Percentiles rank a stretch among this genome's conserved stretches.
Conservation (phyloP, 495 filamentous ascomycete genomes). For the Penicillium subrubescens region DNA sequence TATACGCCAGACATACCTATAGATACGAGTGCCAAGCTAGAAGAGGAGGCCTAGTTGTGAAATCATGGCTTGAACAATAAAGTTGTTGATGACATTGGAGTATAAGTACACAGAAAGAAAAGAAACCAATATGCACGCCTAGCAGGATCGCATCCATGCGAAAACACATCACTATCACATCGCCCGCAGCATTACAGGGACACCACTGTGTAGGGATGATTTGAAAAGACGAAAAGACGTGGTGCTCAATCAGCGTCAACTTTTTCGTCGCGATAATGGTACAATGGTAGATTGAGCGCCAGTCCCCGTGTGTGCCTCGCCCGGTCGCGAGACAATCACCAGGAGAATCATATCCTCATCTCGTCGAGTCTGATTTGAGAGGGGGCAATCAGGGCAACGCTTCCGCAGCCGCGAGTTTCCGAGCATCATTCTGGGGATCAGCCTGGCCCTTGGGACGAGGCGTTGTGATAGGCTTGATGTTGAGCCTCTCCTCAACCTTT, state of each 20-base stretch:
- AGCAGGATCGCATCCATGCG: constrained; percentile 21
- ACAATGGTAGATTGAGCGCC: constrained; percentile 35
- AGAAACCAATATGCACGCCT: constrained; percentile 28
- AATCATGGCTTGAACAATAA: constrained; percentile 5
- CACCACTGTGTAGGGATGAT: constrained; percentile 1
- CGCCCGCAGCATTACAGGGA: neutral
- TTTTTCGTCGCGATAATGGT: constrained; percentile 32
- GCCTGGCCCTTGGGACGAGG: constrained; percentile 36
- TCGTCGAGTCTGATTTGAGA: neutral
- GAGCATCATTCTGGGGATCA: constrained; percentile 24
- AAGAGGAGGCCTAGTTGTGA: neutral
- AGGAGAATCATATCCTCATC: neutral
- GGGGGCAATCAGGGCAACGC: neutral
- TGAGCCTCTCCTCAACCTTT: constrained; percentile 36
- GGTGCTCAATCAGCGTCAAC: constrained; percentile 22
- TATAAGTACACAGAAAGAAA: constrained; percentile 44
- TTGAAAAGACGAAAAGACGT: constrained; percentile 14
- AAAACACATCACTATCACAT: constrained; percentile 8
- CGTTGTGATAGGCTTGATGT: constrained; percentile 42
- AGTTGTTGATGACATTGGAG: constrained; percentile 35
- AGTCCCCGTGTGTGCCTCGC: constrained; percentile 15
- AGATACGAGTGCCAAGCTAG: neutral
- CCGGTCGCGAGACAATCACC: constrained; percentile 11
- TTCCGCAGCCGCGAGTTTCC: constrained; percentile 4
- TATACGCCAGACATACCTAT: neutral